Evolutionary conservation across 169 alveolate species (phyloP), one percentile per base, ranked within the genome.

Genomic region (Besnoitia besnoiti): DNA sequence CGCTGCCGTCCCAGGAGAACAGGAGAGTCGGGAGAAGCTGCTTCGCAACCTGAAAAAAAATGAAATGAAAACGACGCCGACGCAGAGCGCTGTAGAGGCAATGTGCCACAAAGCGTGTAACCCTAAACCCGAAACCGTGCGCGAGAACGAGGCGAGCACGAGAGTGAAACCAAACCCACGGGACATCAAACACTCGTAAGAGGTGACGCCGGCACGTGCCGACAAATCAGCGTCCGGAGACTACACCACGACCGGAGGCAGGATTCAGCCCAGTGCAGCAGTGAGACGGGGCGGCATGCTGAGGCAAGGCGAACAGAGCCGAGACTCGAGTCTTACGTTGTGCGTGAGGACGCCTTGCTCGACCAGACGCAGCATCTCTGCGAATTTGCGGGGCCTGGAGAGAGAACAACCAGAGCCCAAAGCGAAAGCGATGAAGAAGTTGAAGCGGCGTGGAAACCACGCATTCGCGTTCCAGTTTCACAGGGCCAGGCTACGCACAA

Each of bases 341-440:
- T 55, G 67, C 30, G 67, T 55, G 67, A 55, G 30, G 67, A 19
- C 67, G 47, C 82, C 82, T 16, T n/a, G 47, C 5, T 73, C 82
- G n/a, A 73, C n/a, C 82, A 73, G n/a, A 39, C 14, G 82, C 44
- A 73, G 39, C 82, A 73, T 14, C n/a, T 73, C 82, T n/a, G 82
- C 82, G 47, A 73, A 42, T 30, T 73, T 73, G 10, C 2, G 27
- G 27, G 82, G 82, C 3, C 82, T 73, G 82, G n/a, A 62, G 33
- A 30, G 39, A 62, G 79, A 21, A 24, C 5, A 24, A 62, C 79
- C 14, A 12, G 79, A 62, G 55, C 14, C 55, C 59, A 16, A 49
- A 49, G 59, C 59, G 16, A 16, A 49, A 16, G 59, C 59, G 59
- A 49, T 10, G 59, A 49, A 49, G 16, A 49, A 49, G 59, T 7